Evolutionary conservation across 2,329 filamentous ascomycete species (phyloP), one percentile per base, ranked within the genome.

Genomic region (Scedosporium apiospermum): DNA sequence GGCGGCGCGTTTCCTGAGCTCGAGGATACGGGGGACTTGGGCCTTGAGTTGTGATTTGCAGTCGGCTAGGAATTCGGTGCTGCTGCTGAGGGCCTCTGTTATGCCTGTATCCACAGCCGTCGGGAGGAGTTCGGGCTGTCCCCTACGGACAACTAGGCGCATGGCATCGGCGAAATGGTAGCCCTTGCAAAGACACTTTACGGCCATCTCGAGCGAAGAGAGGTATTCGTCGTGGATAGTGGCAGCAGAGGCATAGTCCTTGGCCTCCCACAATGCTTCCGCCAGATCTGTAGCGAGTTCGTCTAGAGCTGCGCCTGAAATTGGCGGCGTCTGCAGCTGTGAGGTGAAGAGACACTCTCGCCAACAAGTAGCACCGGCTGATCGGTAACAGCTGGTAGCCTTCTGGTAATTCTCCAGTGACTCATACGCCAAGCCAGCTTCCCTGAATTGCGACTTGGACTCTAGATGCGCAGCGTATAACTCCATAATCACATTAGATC

Each of bases 341-440:
- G 93, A 93, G 57, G 86, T 86, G 68, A 89, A 91, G 58, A 99
- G 85, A 26, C 91, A 91, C 74, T 99, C 93, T 61, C 90, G 91
- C 95, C 95, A 99, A 75, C 90, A 85, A 3, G 80, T 74, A 1
- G 82, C 83, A 46, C 91, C 90, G 1, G 91, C 91, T 1, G 89
- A 85, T 65, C 90, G 87, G 76, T 97, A 99, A 71, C 90, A 90
- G 69, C 87, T 84, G 65, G 89, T 92, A 9, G 95, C 93, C 46
- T 88, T 82, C 21, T 78, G 71, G 70, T 90, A 91, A 71, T 93
- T 85, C 12, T 79, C 77, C 9, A 99, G 86, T 21, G 88, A 96
- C 72, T 98, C 95, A 74, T 96, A 96, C 3, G 92, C 89, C 67
- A 97, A 83, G 6, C 91, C 95, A 18, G 95, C 93, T 73, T 97